A percentile compares a stretch with the other conserved stretches of the same genome.
These are phyloP conservation scores for Hypoxylon sp. DNA, from an alignment of 2,329 filamentous ascomycete genomes.

Conservation along the genomic window DNA sequence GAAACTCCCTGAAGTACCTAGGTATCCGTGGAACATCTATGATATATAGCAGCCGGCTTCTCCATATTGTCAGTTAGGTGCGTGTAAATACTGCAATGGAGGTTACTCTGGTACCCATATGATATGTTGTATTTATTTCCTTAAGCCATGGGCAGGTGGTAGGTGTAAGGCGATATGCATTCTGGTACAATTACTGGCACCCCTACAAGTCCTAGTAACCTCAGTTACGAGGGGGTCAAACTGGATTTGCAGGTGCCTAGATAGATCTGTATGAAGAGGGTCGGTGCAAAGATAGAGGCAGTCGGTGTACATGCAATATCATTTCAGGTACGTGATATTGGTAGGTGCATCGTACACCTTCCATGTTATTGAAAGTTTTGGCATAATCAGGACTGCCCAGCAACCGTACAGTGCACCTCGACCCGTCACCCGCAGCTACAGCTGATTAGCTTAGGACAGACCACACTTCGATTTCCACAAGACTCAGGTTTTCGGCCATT, in stretches of 20 bases:
- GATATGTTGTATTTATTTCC: no score
- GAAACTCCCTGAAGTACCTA: background rate
- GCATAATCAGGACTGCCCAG: background rate
- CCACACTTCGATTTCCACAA: background rate
- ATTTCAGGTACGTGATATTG: background rate
- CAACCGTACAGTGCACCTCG: background rate
- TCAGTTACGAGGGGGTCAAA: background rate
- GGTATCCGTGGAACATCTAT: background rate
- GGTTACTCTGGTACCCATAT: no score
- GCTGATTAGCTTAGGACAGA: background rate
- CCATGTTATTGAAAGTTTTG: background rate
- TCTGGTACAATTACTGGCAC: no score
- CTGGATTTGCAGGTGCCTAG: background rate
- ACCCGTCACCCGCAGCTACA: background rate
- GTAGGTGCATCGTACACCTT: background rate
- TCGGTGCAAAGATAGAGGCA: background rate
- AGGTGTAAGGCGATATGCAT: background rate
- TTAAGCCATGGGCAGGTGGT: no score
- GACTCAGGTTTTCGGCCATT: background rate
- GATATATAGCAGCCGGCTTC: no score
- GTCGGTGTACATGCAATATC: background rate
- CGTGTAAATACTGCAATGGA: no score
- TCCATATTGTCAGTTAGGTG: no score
- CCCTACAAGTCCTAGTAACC: background rate
- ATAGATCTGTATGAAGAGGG: background rate